A percentile compares a stretch with the other conserved stretches of the same genome.
Evolutionary conservation across 148 eudicot species (phyloP).

Genomic region (Silene conica): DNA sequence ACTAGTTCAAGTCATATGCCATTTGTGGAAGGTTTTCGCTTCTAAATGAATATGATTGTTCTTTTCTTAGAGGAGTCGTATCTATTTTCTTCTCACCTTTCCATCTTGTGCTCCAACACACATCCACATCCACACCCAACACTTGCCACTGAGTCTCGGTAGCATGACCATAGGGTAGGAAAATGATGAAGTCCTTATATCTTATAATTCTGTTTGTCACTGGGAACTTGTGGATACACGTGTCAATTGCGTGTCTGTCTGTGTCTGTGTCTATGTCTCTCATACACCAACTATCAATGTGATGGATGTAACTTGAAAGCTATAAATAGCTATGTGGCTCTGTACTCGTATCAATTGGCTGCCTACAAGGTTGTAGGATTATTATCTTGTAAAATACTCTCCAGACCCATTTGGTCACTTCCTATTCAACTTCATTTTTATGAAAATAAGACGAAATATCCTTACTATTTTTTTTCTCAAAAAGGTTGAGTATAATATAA

Average conservation of each 20-base stretch:
- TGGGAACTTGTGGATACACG: too few species aligned
- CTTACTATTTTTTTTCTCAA: background rate
- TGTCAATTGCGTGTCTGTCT: background rate
- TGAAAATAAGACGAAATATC: background rate
- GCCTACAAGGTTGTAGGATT: constrained; percentile 5
- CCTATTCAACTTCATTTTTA: background rate
- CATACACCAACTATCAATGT: too few species aligned
- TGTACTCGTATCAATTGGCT: background rate
- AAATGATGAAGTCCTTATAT: too few species aligned
- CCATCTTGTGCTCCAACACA: too few species aligned
- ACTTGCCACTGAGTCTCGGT: too few species aligned
- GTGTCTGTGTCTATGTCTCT: too few species aligned
- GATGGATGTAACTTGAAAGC: background rate
- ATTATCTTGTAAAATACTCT: background rate
- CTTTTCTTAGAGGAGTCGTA: too few species aligned
- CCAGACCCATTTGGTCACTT: background rate
- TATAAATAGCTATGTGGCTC: background rate
- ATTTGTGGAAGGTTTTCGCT: background rate
- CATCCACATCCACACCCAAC: too few species aligned
- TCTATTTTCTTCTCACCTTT: too few species aligned
- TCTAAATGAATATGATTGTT: too few species aligned
- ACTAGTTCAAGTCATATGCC: background rate
- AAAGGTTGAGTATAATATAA: background rate
- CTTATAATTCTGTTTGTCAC: too few species aligned
- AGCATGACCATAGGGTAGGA: too few species aligned